Evolutionary conservation across 495 filamentous ascomycete genomes (phyloP).

Genomic region (Hypomontagnella submonticulosa): DNA sequence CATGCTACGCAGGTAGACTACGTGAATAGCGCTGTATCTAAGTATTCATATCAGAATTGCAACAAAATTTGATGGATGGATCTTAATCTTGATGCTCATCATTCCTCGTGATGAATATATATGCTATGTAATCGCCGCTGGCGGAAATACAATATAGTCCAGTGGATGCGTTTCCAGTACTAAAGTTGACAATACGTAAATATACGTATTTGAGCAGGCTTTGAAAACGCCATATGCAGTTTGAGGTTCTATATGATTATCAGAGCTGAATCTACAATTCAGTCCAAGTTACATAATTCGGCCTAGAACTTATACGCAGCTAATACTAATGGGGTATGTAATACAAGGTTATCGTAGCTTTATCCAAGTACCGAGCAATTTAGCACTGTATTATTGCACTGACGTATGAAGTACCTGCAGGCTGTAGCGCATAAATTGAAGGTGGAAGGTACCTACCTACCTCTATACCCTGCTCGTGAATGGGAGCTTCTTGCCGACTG

Average conservation of each 20-base stretch:
- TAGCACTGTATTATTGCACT: neutral
- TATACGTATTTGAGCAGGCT: no score
- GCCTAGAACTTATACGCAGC: neutral
- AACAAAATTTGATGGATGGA: neutral
- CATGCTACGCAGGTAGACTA: conserved; percentile 28
- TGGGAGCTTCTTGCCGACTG: conserved; percentile 16
- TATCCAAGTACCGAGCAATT: neutral
- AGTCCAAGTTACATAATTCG: no score
- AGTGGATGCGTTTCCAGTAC: no score
- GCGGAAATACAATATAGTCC: no score
- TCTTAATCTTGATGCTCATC: neutral
- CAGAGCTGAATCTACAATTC: no score
- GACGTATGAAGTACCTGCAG: conserved; percentile 13
- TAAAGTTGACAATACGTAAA: no score
- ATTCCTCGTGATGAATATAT: neutral
- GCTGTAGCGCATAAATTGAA: neutral
- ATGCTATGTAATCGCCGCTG: no score
- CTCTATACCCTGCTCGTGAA: conserved; percentile 6
- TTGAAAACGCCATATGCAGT: no score
- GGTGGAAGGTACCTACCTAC: conserved; percentile 4
- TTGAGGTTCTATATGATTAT: no score
- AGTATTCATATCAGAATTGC: conserved; percentile 11
- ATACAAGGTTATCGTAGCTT: neutral
- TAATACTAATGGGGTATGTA: conserved; percentile 5
- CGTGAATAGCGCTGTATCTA: conserved; percentile 8